phyloP scores from a whole-genome alignment of 140 eudicot species.

The Ambrosia hybrid region DNA sequence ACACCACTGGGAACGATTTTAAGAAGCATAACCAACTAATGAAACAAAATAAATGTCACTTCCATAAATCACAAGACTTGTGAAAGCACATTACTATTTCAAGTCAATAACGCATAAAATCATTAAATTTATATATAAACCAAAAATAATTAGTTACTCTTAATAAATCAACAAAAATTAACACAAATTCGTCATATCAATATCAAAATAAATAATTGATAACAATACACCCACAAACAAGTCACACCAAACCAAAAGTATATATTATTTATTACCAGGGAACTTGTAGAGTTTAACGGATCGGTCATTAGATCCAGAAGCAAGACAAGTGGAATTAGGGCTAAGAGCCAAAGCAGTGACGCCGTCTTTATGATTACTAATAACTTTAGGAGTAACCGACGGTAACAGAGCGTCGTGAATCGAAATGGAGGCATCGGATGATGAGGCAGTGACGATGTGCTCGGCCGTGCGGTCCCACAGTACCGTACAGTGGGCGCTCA shows the following conservation, averaged over 20 bases:
- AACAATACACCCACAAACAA: not conserved
- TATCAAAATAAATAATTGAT: not conserved
- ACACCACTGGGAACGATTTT: too few species aligned
- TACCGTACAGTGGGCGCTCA: slow-evolving; percentile 55
- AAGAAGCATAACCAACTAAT: too few species aligned
- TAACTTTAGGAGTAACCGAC: slow-evolving; percentile 42
- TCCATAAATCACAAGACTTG: not conserved
- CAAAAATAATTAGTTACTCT: not conserved
- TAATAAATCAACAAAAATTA: too few species aligned
- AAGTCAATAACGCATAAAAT: slow-evolving; percentile 7
- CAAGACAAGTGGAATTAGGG: slow-evolving; percentile 93
- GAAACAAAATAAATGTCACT: too few species aligned
- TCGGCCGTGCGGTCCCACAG: slow-evolving; percentile 62
- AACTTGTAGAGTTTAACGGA: slow-evolving; percentile 89
- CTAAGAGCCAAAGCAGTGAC: slow-evolving; percentile 78
- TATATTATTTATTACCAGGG: slow-evolving; percentile 47
- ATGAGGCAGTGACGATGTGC: slow-evolving; percentile 77
- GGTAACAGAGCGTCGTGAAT: slow-evolving; percentile 64
- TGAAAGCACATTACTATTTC: not conserved
- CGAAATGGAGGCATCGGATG: slow-evolving; percentile 65
- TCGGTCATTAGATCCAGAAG: slow-evolving; percentile 86
- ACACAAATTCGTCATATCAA: too few species aligned
- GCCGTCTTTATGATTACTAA: slow-evolving; percentile 84
- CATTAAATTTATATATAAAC: not conserved
- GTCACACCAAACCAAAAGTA: too few species aligned